phyloP scores from a whole-genome alignment of 805 yeast species.

The Yarrowia yakushimensis region DNA sequence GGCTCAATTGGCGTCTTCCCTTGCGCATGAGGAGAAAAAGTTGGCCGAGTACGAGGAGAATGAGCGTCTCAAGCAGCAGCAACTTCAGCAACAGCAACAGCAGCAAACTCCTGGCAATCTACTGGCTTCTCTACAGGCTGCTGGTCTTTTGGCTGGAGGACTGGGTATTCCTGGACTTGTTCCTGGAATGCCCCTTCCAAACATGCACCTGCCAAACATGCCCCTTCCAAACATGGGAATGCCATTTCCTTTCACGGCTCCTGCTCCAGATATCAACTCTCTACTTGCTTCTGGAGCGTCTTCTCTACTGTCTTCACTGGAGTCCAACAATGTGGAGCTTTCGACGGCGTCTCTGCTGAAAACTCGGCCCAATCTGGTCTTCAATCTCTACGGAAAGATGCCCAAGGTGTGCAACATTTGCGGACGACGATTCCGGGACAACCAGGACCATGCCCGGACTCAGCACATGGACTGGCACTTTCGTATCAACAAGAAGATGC shows the following conservation, averaged over 20 bases:
- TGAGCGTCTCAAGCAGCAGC: conserved; percentile 33
- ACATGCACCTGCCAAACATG: neutral
- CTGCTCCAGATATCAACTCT: neutral
- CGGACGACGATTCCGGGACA: conserved; percentile 69
- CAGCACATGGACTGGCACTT: conserved; percentile 95
- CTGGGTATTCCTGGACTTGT: neutral
- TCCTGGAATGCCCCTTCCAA: neutral
- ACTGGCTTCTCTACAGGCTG: conserved; percentile 12
- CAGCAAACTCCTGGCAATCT: conserved; percentile 16
- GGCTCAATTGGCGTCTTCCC: conserved; percentile 34
- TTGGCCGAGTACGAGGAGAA: conserved; percentile 33
- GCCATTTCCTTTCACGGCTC: neutral
- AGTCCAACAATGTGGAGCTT: conserved; percentile 34
- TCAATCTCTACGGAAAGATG: conserved; percentile 51
- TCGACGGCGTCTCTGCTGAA: conserved; percentile 35
- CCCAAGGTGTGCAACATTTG: conserved; percentile 85
- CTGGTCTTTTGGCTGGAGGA: neutral
- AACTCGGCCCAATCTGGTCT: conserved; percentile 37
- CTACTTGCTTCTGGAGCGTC: conserved; percentile 11
- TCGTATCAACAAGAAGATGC: conserved; percentile 76
- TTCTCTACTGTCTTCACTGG: conserved; percentile 5
- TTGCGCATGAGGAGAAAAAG: conserved; percentile 34
- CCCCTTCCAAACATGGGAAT: neutral
- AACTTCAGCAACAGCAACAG: neutral
- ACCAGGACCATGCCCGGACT: conserved; percentile 39